Conservation (phyloP, 1,284 basidiomycete genomes). For the Stygiomarasmius scandens region DNA sequence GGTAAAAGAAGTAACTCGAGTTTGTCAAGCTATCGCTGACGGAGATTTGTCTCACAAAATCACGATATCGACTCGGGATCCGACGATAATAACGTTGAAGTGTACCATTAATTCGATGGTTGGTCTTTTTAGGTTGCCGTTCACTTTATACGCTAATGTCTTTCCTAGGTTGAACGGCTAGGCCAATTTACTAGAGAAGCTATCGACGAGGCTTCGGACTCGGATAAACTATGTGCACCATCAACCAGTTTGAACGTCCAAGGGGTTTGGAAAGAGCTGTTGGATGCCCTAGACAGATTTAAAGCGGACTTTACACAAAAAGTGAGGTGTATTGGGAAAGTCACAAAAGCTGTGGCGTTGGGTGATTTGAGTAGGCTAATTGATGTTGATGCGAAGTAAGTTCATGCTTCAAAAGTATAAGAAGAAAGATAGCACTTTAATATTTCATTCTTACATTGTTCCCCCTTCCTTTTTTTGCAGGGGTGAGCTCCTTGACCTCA, state of each 20-base stretch:
- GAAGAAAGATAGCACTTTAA: no score
- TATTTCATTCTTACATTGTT: background rate
- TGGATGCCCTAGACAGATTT: slow-evolving; percentile 87
- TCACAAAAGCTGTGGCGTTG: slow-evolving; percentile 96
- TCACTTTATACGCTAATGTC: slow-evolving; percentile 9
- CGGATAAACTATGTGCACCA: slow-evolving; percentile 89
- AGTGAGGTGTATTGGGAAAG: slow-evolving; percentile 87
- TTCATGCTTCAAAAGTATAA: background rate
- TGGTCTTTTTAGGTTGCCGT: slow-evolving; percentile 15
- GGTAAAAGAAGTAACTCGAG: slow-evolving; percentile 83
- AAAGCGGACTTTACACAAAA: slow-evolving; percentile 94
- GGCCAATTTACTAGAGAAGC: slow-evolving; percentile 83
- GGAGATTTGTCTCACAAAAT: slow-evolving; percentile 97
- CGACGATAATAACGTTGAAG: slow-evolving; percentile 97
- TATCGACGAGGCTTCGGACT: slow-evolving; percentile 92
- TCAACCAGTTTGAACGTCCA: slow-evolving; percentile 91
- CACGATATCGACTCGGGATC: slow-evolving; percentile 93
- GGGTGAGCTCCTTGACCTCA: slow-evolving; percentile 95
- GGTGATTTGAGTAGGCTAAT: slow-evolving; percentile 97
- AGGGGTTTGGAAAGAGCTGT: slow-evolving; percentile 92
- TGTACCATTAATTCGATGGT: slow-evolving; percentile 98
- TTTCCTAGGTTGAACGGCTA: slow-evolving; percentile 77
- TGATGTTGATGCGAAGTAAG: slow-evolving; percentile 81
- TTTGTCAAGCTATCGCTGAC: slow-evolving; percentile 94
- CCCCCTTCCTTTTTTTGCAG: slow-evolving; percentile 25